Percentiles rank a stretch among this genome's conserved stretches.
Evolutionary conservation across 2,329 filamentous ascomycete species (phyloP).

Genomic region (Venturia effusa): DNA sequence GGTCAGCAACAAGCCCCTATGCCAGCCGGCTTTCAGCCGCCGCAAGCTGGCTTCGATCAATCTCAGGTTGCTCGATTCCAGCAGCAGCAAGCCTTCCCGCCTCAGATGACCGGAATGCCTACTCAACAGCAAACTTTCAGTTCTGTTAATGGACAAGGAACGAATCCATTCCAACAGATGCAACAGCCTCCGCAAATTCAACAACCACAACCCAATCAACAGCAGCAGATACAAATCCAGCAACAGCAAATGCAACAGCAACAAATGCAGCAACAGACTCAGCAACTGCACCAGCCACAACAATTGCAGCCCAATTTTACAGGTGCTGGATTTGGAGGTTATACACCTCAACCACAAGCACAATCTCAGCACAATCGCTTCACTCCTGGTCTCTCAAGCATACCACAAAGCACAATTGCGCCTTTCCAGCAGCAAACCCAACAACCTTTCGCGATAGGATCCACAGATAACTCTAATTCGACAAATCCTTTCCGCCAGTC

Average conservation of each 20-base stretch:
- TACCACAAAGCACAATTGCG: conserved; percentile 38
- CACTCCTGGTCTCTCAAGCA: conserved; percentile 31
- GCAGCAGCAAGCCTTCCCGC: conserved; percentile 12
- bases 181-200: conserved; percentile 28
- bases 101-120: conserved; percentile 6
- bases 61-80: conserved; percentile 16
- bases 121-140: conserved; percentile 8
- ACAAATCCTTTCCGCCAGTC: conserved; percentile 95
- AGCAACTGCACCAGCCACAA: conserved; percentile 8
- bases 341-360: conserved; percentile 54
- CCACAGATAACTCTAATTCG: conserved; percentile 36
- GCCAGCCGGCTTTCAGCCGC: conserved; percentile 13
- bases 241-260: conserved; percentile 17
- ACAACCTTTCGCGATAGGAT: conserved; percentile 14
- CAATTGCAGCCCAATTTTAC: conserved; percentile 52
- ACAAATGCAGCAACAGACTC: background rate
- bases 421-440: conserved; percentile 32
- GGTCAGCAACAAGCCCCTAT: conserved; percentile 17
- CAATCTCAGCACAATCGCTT: conserved; percentile 24
- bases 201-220: conserved; percentile 14
- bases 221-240: conserved; percentile 18
- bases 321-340: conserved; percentile 76
- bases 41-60: conserved; percentile 17
- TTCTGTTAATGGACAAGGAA: conserved; percentile 10
- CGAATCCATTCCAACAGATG: conserved; percentile 31